Evolutionary conservation across 2,329 filamentous ascomycete species (phyloP).

Genomic region (Xylaria polymorpha): DNA sequence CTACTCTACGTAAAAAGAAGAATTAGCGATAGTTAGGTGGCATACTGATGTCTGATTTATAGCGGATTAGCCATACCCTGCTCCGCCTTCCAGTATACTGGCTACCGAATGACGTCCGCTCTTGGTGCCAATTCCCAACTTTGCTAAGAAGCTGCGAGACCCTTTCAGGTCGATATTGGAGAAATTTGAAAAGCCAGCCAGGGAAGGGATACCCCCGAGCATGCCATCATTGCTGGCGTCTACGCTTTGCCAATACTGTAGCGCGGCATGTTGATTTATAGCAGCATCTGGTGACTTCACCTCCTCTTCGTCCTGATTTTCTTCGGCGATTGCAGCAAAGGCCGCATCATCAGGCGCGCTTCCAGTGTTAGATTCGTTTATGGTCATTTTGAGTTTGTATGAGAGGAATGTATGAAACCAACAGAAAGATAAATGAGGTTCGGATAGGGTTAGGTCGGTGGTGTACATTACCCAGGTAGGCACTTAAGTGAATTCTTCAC

Average conservation of each 20-base stretch:
- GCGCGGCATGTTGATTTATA: constrained; percentile 2
- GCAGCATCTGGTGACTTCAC: constrained; percentile 3
- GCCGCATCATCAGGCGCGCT: neutral
- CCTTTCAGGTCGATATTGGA: constrained; percentile 3
- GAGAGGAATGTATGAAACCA: neutral
- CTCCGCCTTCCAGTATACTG: constrained; percentile 9
- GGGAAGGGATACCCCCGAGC: constrained; percentile 8
- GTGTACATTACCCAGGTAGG: no score
- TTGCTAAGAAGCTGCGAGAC: constrained; percentile 17
- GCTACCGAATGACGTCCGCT: constrained; percentile 7
- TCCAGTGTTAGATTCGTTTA: neutral
- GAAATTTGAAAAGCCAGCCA: constrained; percentile 3
- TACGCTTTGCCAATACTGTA: constrained; percentile 4
- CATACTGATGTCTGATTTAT: neutral
- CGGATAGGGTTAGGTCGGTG: no score
- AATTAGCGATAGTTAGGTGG: neutral
- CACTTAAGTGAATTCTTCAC: no score
- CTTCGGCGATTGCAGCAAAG: neutral
- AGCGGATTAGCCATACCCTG: neutral
- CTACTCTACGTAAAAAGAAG: constrained; percentile 1
- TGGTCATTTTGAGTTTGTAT: neutral
- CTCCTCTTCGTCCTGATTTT: neutral
- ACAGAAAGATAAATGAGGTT: neutral
- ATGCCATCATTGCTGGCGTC: constrained; percentile 2
- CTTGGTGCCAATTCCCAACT: constrained; percentile 10